Base-by-base conservation (phyloP, 2,329 filamentous ascomycete species). In the Mollisiaceae sp. region DNA sequence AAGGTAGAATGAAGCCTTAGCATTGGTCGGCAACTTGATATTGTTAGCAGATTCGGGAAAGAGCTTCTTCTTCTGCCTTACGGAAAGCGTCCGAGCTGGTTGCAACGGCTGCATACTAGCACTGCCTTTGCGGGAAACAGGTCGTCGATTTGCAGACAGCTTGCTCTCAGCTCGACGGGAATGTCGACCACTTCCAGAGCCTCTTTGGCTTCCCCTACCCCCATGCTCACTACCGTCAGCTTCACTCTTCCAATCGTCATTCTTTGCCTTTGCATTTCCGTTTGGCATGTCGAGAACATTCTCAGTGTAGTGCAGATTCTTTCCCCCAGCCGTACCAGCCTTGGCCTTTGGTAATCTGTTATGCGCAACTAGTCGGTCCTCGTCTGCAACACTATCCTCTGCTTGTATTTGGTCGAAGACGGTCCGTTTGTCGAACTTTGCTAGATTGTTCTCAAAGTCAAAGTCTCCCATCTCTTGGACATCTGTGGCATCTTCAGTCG, bases 381-480 rank as follows among this genome's bases (percentile, higher is more conserved):
- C 90, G 64, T 97, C 94, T n/a, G 94, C 92, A 9, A 94, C 88
- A 36, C 88, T 89, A 73, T 98, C 94, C 64, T 96, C 92, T 70
- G 91, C 92, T 66, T 92, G 86, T 78, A 98, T 95, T 78, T 97
- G 90, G 70, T 94, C 91, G 76, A 99, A 99, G 9, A 98, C 88
- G 1, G 89, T 89, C 63, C 90, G 88, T 80, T 98, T 98, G 81
- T 98, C 94, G 73, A 98, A 98, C 75, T 97, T 97, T 56, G 92
- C 94, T 38, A 98, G 83, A 70, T 93, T 93, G 62, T 88, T 89
- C 72, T 92, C 89, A 74, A 98, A 98, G 77, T 98, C 94, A 73
- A 98, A 98, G 67, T 98, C 95, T 12, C 91, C 92, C 82, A 95
- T 86, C 75, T 96, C 94, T 78, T 94, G 92, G 24, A 95, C 92